phyloP scores from a whole-genome alignment of 257 asterid genomes.

The Apocynum venetum region DNA sequence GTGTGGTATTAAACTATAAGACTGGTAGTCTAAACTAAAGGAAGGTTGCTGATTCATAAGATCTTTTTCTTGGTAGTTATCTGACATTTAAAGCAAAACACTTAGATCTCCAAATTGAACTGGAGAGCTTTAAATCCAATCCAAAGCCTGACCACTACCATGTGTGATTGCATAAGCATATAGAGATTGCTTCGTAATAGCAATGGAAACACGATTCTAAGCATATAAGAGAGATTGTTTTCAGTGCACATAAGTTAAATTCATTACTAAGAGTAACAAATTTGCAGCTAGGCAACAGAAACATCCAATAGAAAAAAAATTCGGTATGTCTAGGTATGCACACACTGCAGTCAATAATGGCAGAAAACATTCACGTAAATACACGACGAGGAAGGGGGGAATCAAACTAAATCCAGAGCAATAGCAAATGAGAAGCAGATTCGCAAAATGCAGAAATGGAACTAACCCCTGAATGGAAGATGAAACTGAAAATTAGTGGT shows the following conservation, averaged over 20 bases:
- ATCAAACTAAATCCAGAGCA: neutral
- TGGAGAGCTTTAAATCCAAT: too few species aligned
- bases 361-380: too few species aligned
- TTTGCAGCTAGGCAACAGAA: neutral
- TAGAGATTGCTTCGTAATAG: neutral
- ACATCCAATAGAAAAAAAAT: neutral
- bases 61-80: too few species aligned
- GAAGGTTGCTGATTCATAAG: neutral
- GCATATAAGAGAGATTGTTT: too few species aligned
- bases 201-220: neutral
- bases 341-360: neutral
- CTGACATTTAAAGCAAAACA: too few species aligned
- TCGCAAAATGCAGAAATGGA: neutral
- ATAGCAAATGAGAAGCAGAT: neutral
- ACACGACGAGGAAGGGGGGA: too few species aligned
- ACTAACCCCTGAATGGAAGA: neutral
- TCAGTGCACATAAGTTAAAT: neutral
- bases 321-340: too few species aligned
- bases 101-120: too few species aligned
- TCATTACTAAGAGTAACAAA: neutral
- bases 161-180: too few species aligned
- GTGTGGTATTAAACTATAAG: neutral
- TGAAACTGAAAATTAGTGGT: neutral
- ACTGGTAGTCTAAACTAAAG: neutral
- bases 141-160: too few species aligned